These are phyloP conservation scores for Starmerella stigmatis DNA, from an alignment of 805 yeast genomes.

Conservation along the genomic window DNA sequence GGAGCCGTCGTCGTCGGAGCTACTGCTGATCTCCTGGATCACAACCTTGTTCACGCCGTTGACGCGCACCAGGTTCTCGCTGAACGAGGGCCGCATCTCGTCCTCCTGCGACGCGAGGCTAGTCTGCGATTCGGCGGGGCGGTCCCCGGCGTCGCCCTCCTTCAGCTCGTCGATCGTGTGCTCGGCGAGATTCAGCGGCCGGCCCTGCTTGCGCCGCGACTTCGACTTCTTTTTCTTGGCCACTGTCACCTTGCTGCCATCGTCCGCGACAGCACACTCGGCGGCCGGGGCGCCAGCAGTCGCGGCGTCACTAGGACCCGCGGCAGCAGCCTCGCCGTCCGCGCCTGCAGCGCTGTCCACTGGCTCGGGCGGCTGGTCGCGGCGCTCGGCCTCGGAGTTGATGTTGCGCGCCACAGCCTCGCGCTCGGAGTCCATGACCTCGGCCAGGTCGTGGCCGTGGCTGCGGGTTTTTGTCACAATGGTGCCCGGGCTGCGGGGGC, in stretches of 20 bases:
- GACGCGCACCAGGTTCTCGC: constrained; percentile 72
- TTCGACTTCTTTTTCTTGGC: background rate
- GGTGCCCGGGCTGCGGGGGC: constrained; percentile 15
- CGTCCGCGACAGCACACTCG: no score
- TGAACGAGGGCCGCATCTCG: constrained; percentile 40
- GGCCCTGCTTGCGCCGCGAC: background rate
- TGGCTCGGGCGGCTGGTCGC: background rate
- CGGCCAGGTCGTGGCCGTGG: background rate
- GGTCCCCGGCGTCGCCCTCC: background rate
- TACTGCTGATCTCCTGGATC: constrained; percentile 32
- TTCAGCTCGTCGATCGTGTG: constrained; percentile 3
- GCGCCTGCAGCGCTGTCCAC: background rate
- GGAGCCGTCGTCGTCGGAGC: constrained; percentile 2
- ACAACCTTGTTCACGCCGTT: constrained; percentile 80
- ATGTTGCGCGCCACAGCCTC: constrained; percentile 20
- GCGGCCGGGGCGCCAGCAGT: background rate
- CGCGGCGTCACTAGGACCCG: no score
- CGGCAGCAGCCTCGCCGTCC: no score
- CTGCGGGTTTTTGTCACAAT: constrained; percentile 14
- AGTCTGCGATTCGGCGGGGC: no score
- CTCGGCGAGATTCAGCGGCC: background rate
- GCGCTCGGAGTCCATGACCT: constrained; percentile 18
- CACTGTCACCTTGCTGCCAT: background rate
- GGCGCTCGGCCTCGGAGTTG: background rate
- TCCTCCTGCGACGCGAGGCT: constrained; percentile 15